Percentiles rank a stretch among this genome's conserved stretches.
Conservation (phyloP, 2,329 filamentous ascomycete genomes). For the Talaromyces sp. region DNA sequence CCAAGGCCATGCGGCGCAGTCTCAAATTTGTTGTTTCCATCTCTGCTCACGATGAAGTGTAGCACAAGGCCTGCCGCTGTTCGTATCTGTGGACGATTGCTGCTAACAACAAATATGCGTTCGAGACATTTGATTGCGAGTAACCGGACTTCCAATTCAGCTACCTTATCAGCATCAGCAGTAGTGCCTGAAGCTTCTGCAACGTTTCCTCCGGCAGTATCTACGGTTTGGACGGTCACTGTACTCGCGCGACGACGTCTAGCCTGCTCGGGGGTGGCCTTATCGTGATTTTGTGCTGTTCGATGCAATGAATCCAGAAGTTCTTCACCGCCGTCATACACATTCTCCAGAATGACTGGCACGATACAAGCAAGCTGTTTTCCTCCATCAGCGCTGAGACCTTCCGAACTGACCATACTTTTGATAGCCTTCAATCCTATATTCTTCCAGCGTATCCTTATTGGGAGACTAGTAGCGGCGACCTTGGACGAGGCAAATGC, state of each 20-base stretch:
- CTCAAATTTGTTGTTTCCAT: conserved; percentile 48
- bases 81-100: conserved; percentile 78
- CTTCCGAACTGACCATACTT: conserved; percentile 75
- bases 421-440: conserved; percentile 74
- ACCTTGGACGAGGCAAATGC: conserved; percentile 67
- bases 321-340: conserved; percentile 63
- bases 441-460: conserved; percentile 74
- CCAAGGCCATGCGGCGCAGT: conserved; percentile 48
- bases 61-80: conserved; percentile 70
- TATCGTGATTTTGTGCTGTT: conserved; percentile 66
- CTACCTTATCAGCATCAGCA: conserved; percentile 81
- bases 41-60: conserved; percentile 62
- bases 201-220: conserved; percentile 65
- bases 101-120: conserved; percentile 72
- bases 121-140: conserved; percentile 82
- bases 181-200: conserved; percentile 68
- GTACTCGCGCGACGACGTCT: conserved; percentile 70
- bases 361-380: conserved; percentile 75
- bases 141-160: conserved; percentile 82
- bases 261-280: conserved; percentile 46
- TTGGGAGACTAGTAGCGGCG: conserved; percentile 60
- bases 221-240: conserved; percentile 70
- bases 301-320: conserved; percentile 66
- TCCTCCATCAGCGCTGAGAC: conserved; percentile 69
- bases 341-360: conserved; percentile 79